These are phyloP conservation scores for Phytopythium boreale DNA, from an alignment of 352 stramenopile species.

Conservation along the genomic window DNA sequence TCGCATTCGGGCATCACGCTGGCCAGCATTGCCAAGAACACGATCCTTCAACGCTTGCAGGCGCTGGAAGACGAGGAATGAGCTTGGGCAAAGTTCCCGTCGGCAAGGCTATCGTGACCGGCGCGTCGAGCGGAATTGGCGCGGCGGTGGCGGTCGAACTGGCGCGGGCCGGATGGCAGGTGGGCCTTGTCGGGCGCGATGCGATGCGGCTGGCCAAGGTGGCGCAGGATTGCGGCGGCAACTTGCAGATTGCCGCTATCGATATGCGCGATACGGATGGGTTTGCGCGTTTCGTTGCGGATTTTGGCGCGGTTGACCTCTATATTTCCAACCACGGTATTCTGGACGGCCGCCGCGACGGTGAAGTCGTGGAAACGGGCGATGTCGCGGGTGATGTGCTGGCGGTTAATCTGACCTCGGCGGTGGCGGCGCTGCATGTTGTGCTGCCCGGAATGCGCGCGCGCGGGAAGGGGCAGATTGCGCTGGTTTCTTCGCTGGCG, in stretches of 20 bases:
- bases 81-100: slow-evolving; percentile 7
- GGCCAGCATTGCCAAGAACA: slow-evolving; percentile 7
- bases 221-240: slow-evolving; percentile 6
- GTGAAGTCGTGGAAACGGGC: slow-evolving; percentile 7
- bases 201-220: slow-evolving; percentile 6
- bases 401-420: slow-evolving; percentile 7
- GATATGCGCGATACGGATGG: slow-evolving; percentile 7
- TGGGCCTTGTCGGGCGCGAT: slow-evolving; percentile 6
- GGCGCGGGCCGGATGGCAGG: slow-evolving; percentile 5
- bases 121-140: slow-evolving; percentile 6
- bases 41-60: slow-evolving; percentile 7
- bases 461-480: slow-evolving; percentile 6
- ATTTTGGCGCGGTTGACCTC: slow-evolving; percentile 7
- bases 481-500: slow-evolving; percentile 7
- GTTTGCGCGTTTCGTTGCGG: slow-evolving; percentile 7
- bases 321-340: slow-evolving; percentile 8
- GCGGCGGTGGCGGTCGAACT: slow-evolving; percentile 6
- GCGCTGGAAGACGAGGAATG: slow-evolving; percentile 7
- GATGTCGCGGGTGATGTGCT: slow-evolving; percentile 7
- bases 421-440: slow-evolving; percentile 6
- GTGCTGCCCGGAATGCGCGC: slow-evolving; percentile 6
- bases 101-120: slow-evolving; percentile 7
- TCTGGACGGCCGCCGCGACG: slow-evolving; percentile 6
- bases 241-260: slow-evolving; percentile 7
- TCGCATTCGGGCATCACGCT: slow-evolving; percentile 7